Evolutionary conservation across 2,329 filamentous ascomycete species (phyloP), one percentile per base, ranked within the genome.

Genomic region (Lomentospora prolificans): DNA sequence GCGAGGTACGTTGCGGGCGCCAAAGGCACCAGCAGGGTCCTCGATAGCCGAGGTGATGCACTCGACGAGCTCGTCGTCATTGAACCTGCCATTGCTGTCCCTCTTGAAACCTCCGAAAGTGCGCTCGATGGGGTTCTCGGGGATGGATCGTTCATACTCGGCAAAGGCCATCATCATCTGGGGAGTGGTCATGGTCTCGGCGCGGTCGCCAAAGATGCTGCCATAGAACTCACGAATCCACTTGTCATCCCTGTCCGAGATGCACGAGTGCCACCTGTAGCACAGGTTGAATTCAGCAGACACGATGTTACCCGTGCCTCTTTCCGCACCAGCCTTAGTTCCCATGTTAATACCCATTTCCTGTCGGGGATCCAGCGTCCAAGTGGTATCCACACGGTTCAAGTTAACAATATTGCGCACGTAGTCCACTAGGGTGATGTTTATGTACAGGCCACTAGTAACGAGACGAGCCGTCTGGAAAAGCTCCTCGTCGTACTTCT

Each of bases 221-320:
- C 50, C 55, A 64, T 87, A 90, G 58, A 88, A 77, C 10, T 85
- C 75, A 61, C 90, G 78, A 22, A 89, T 86, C 89, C 89, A 95
- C 61, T 84, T 77, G 64, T 94, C 89, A 63, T 95, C 90, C 60
- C 81, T 83, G 57, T 82, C 79, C 1, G 73, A 81, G 62, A 94
- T 87, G 61, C 86, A 84, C 3, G 88, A 89, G 72, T 95, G 89
- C 89, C 89, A 95, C 60, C 89, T 79, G 68, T 95, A 95, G 61
- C 87, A 86, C 8, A 95, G 76, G 65, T 94, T 95, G 75, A 95
- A 95, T 71, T 95, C 90, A 3, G 87, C 88, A 0, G 88, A 92
- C 4, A 92, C 88, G 60, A 87, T 84, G 64, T 94, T 95, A 53
- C 90, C 90, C 0, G 87, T 81, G 44, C 88, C 90, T 24, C 83